These are phyloP conservation scores for Trichoderma endophyticum DNA, from an alignment of 2,329 filamentous ascomycete genomes.

Conservation along the genomic window DNA sequence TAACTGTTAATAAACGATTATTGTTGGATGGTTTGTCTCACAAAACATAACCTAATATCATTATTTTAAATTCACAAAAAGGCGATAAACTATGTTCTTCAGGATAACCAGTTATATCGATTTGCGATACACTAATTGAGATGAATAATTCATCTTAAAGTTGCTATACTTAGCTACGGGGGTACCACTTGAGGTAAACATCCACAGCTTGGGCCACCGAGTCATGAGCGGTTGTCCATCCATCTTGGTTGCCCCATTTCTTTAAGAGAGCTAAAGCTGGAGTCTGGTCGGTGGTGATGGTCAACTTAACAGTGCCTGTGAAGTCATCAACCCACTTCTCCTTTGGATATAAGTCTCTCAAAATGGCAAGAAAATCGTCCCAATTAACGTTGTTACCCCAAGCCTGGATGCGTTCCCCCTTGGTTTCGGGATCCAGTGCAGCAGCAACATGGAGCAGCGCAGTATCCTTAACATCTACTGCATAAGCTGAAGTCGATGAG, in stretches of 20 bases:
- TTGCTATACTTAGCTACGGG: background rate
- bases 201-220: background rate
- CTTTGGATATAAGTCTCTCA: constrained; percentile 26
- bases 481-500: background rate
- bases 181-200: background rate
- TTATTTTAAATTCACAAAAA: background rate
- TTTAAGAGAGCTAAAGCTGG: background rate
- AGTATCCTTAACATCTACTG: constrained; percentile 28
- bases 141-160: background rate
- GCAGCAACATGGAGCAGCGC: constrained; percentile 31
- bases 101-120: background rate
- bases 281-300: background rate
- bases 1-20: background rate
- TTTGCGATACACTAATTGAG: background rate
- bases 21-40: background rate
- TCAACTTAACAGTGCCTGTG: background rate
- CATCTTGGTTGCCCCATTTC: background rate
- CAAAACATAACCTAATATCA: background rate
- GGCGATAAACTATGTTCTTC: too few species aligned
- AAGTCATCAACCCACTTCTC: constrained; percentile 20
- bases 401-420: constrained; percentile 27
- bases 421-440: constrained; percentile 27
- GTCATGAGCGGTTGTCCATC: background rate
- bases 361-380: constrained; percentile 31
- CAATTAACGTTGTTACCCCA: constrained; percentile 27